These are phyloP conservation scores for Colletotrichum cuscutae DNA, from an alignment of 2,329 filamentous ascomycete species.

Conservation along the genomic window DNA sequence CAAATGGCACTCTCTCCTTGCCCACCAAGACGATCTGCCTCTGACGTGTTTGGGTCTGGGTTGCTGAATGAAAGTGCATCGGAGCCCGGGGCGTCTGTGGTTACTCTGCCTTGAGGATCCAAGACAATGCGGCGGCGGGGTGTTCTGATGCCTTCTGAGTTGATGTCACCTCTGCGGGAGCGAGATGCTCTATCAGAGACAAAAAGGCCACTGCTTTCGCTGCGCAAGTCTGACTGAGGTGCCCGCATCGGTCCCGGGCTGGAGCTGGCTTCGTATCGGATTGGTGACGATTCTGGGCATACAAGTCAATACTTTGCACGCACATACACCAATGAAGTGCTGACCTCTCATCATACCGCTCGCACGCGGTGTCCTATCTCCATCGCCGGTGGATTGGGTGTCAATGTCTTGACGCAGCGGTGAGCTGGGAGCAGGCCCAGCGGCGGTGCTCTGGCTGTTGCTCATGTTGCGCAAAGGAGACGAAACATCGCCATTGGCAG, in stretches of 20 bases:
- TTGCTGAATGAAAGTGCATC: constrained; percentile 71
- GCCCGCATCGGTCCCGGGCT: constrained; percentile 76
- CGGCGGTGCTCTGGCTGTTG: constrained; percentile 63
- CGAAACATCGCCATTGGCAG: constrained; percentile 53
- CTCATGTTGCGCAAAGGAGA: constrained; percentile 68
- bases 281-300: constrained; percentile 84
- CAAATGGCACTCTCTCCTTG: constrained; percentile 87
- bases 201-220: constrained; percentile 89
- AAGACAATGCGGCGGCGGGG: constrained; percentile 67
- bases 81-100: constrained; percentile 62
- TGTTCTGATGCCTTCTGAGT: constrained; percentile 77
- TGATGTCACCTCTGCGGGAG: constrained; percentile 84
- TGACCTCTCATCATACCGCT: constrained; percentile 72
- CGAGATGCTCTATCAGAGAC: constrained; percentile 70
- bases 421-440: constrained; percentile 61
- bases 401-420: constrained; percentile 69
- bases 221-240: constrained; percentile 77
- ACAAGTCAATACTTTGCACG: not conserved
- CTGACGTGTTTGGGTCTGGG: constrained; percentile 85
- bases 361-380: constrained; percentile 78
- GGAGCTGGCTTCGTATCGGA: constrained; percentile 90
- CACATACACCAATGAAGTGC: constrained; percentile 35
- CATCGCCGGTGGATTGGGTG: constrained; percentile 60
- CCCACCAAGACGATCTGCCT: constrained; percentile 88
- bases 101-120: constrained; percentile 67